Percentiles rank a stretch among this genome's conserved stretches.
Evolutionary conservation across 2,329 filamentous ascomycete genomes (phyloP).

Genomic region (Ophiostoma ips): DNA sequence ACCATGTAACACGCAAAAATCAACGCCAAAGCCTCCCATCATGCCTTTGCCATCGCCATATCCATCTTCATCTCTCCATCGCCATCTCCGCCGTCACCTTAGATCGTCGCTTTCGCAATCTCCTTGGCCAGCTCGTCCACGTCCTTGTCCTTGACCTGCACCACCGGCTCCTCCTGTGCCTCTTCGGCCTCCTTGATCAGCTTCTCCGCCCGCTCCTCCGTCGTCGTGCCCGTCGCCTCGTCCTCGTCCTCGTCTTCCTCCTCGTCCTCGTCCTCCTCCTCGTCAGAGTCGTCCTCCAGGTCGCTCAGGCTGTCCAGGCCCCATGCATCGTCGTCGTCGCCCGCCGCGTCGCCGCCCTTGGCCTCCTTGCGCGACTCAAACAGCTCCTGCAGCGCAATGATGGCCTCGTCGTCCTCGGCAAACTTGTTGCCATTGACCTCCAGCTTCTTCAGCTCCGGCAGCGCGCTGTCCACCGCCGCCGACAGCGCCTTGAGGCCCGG

Average conservation of each 20-base stretch:
- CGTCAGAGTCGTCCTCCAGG: conserved; percentile 62
- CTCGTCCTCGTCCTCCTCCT: conserved; percentile 53
- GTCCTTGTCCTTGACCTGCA: conserved; percentile 56
- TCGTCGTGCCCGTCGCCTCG: conserved; percentile 30
- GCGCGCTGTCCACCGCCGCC: conserved; percentile 48
- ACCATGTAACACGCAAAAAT: neutral
- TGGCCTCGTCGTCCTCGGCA: conserved; percentile 63
- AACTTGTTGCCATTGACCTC: conserved; percentile 97
- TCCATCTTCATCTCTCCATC: too few species aligned
- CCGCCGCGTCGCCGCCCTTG: conserved; percentile 47
- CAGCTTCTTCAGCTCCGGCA: conserved; percentile 69
- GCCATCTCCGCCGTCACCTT: too few species aligned
- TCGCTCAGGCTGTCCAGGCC: conserved; percentile 77
- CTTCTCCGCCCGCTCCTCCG: conserved; percentile 55
- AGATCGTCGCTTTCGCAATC: conserved; percentile 56
- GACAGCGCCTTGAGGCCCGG: conserved; percentile 59
- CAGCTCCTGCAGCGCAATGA: conserved; percentile 54
- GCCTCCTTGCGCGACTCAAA: conserved; percentile 69
- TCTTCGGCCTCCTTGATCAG: conserved; percentile 54
- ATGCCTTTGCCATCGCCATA: too few species aligned
- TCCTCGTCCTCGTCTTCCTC: conserved; percentile 57
- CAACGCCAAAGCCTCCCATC: neutral
- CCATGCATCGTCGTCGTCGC: conserved; percentile 67
- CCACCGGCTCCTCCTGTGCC: conserved; percentile 60
- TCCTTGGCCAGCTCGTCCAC: conserved; percentile 69